Evolutionary conservation across 1,284 basidiomycete genomes (phyloP), one percentile per base, ranked within the genome.

Genomic region (Thecaphora frezii): DNA sequence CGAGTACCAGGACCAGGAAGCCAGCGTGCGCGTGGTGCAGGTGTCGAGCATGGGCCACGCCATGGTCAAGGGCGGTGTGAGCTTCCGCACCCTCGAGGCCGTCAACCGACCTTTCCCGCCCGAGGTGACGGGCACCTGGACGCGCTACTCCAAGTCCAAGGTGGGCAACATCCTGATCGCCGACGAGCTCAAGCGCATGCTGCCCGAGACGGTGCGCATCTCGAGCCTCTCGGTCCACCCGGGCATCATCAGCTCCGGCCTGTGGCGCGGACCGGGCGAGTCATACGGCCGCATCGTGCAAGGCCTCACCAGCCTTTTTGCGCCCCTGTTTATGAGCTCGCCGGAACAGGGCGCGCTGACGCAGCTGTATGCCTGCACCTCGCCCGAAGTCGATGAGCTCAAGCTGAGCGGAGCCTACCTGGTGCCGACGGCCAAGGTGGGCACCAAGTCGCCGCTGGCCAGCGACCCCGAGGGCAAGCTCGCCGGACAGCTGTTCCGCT

Each of bases 351-450:
- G 78, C 22, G 77, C 77, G 10, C 53, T 68, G 41, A 79, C 73
- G 2, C 72, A 71, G 53, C 60, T 77, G 2, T 80, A 76, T 51
- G 76, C 76, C 2, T 70, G 70, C 10, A 66, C 72, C 16, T 73
- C 70, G 24, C 58, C 64, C 25, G 75, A 78, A 39, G 69, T 80
- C 13, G 73, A 74, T 54, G 36, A 50, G 9, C 49, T 64, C 9
- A 47, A 61, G 16, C 58, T 66, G 44, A 73, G 69, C 39, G 77
- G 62, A 0, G 52, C 58, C 19, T 78, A 76, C 53, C 60, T 79
- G 13, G 66, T 65, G 13, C 76, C 77, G 0, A 66, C 73, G 16
- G 77, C 73, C 23, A 58, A 67, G 50, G 12, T 62, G n/a, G 68
- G 53, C 8, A 36, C 43, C 41, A 61, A 61, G 53, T 57, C 61